Evolutionary conservation across 345 rosid species (phyloP).

Genomic region (Syzygium aqueum): DNA sequence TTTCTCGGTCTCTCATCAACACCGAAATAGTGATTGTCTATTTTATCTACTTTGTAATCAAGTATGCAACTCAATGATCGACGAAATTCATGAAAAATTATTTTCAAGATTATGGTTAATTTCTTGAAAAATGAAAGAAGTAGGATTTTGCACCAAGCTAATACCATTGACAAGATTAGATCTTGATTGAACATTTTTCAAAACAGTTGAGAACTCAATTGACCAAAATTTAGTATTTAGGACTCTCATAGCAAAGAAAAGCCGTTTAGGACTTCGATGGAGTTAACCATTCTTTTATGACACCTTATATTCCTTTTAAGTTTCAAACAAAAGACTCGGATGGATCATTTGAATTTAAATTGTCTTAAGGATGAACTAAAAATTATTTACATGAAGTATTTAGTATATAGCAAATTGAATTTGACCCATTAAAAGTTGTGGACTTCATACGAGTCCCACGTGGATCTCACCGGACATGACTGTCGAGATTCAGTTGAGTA

Average conservation of each 20-base stretch:
- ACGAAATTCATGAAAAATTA: neutral
- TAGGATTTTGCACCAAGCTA: neutral
- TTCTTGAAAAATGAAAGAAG: neutral
- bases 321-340: neutral
- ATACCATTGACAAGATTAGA: neutral
- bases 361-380: neutral
- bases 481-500: neutral
- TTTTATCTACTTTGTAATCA: neutral
- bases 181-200: neutral
- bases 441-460: neutral
- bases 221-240: neutral
- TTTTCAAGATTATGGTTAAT: neutral
- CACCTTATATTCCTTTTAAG: neutral
- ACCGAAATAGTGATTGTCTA: neutral
- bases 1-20: neutral
- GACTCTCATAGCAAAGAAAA: neutral
- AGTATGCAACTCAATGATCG: neutral
- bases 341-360: neutral
- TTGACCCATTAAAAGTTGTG: neutral
- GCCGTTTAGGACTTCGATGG: neutral
- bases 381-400: neutral
- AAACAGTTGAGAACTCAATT: fast-evolving
- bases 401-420: neutral
- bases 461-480: neutral
- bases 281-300: neutral